These are phyloP conservation scores for Magnusiomyces clavatus DNA, from an alignment of 1,139 yeast species.

Conservation along the genomic window DNA sequence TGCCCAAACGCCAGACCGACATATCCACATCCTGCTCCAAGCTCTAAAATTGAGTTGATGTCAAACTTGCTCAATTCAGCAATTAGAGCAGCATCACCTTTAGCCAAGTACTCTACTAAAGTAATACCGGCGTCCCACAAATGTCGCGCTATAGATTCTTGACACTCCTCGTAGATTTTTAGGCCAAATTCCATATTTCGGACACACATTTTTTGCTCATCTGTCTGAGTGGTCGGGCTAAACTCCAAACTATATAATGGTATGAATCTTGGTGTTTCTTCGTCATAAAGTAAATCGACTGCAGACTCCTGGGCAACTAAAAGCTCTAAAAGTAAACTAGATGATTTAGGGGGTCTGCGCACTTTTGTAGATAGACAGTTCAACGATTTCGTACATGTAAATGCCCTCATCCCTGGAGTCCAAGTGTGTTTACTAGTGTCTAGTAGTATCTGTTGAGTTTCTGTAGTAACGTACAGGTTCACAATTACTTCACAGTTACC, in stretches of 20 bases:
- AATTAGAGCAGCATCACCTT: neutral
- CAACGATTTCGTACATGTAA: slow-evolving; percentile 7
- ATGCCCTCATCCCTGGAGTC: slow-evolving; percentile 11
- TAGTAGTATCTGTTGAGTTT: slow-evolving; percentile 3
- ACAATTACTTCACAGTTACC: slow-evolving; percentile 19
- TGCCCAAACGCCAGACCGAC: slow-evolving; percentile 21
- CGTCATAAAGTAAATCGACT: slow-evolving; percentile 9
- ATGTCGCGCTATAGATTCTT: slow-evolving; percentile 25
- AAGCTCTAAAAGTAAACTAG: slow-evolving; percentile 5
- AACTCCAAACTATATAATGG: neutral
- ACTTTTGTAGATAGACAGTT: neutral
- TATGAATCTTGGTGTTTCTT: neutral
- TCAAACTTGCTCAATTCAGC: neutral
- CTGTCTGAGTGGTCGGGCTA: neutral
- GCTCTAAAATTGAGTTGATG: slow-evolving; percentile 20
- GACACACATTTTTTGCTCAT: neutral
- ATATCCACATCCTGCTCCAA: slow-evolving; percentile 29
- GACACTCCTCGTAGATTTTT: slow-evolving; percentile 21
- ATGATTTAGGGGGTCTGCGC: neutral
- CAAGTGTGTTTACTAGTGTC: slow-evolving; percentile 7
- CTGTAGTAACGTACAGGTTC: slow-evolving; percentile 5
- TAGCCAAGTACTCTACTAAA: slow-evolving; percentile 6
- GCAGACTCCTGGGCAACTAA: slow-evolving; percentile 10
- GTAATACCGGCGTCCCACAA: slow-evolving; percentile 24
- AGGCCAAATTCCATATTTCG: neutral